Evolutionary conservation across 805 yeast species (phyloP).

Genomic region (Metschnikowia reukaufii): DNA sequence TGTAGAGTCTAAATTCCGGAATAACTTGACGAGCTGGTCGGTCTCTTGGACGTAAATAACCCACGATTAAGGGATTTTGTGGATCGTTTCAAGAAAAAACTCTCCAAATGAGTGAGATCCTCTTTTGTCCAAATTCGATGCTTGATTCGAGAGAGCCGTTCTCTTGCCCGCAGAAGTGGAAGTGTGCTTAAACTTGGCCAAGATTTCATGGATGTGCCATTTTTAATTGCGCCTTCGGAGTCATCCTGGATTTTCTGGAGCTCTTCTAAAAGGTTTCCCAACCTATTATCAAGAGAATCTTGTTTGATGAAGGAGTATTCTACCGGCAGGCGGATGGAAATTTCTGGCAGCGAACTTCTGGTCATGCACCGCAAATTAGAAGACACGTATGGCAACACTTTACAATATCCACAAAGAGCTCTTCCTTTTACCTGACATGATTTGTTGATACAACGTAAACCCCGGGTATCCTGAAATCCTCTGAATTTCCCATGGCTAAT

Average conservation of each 20-base stretch:
- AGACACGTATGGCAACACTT: slow-evolving; percentile 18
- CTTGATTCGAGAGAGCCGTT: slow-evolving; percentile 11
- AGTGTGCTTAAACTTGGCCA: slow-evolving; percentile 10
- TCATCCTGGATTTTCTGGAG: slow-evolving; percentile 6
- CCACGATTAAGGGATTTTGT: not conserved
- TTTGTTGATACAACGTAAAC: slow-evolving; percentile 19
- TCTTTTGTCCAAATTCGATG: slow-evolving; percentile 14
- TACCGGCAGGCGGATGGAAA: not conserved
- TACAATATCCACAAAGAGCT: slow-evolving; percentile 17
- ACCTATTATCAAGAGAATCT: slow-evolving; percentile 5
- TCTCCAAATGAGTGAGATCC: slow-evolving; percentile 9
- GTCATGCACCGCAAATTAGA: slow-evolving; percentile 10
- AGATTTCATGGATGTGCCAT: not conserved
- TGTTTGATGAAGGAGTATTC: slow-evolving; percentile 5
- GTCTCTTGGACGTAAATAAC: slow-evolving; percentile 18
- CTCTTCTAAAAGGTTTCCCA: slow-evolving; percentile 12
- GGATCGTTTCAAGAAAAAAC: slow-evolving; percentile 5
- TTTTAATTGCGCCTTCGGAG: not conserved
- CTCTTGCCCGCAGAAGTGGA: slow-evolving; percentile 14
- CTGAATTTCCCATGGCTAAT: slow-evolving; percentile 22
- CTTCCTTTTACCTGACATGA: slow-evolving; percentile 13
- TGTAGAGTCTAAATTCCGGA: slow-evolving; percentile 41
- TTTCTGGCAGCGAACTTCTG: slow-evolving; percentile 5
- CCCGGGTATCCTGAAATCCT: slow-evolving; percentile 23
- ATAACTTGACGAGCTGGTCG: slow-evolving; percentile 40